These are phyloP conservation scores for Boletus rufocinnamomeus DNA, from an alignment of 768 basidiomycete genomes.

Conservation along the genomic window DNA sequence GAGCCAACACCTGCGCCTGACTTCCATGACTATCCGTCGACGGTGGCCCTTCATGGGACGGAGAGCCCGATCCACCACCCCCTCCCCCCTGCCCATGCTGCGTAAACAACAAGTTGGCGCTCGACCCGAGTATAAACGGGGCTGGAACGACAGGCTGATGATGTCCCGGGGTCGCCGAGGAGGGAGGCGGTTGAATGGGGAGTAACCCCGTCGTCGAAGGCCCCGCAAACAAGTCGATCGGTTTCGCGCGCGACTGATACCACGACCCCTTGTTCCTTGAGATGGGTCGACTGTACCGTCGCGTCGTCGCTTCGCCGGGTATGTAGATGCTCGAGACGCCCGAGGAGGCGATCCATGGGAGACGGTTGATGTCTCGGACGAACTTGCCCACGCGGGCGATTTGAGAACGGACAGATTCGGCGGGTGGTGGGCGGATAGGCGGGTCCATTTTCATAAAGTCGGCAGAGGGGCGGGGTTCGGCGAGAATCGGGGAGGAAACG, in stretches of 20 bases:
- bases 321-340: slow-evolving; percentile 51
- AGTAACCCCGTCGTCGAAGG: slow-evolving; percentile 35
- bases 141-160: slow-evolving; percentile 16
- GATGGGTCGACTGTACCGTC: slow-evolving; percentile 33
- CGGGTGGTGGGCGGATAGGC: slow-evolving; percentile 41
- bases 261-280: slow-evolving; percentile 31
- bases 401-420: slow-evolving; percentile 38
- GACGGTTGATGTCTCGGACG: slow-evolving; percentile 38
- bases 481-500: slow-evolving; percentile 40
- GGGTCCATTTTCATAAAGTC: slow-evolving; percentile 54
- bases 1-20: slow-evolving; percentile 26
- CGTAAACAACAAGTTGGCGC: slow-evolving; percentile 33
- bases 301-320: slow-evolving; percentile 37
- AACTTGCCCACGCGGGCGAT: slow-evolving; percentile 40
- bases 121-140: slow-evolving; percentile 36
- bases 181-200: slow-evolving; percentile 15
- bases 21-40: slow-evolving; percentile 37
- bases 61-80: slow-evolving; percentile 25
- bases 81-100: slow-evolving; percentile 16
- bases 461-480: slow-evolving; percentile 43
- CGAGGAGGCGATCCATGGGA: slow-evolving; percentile 51
- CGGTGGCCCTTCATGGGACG: slow-evolving; percentile 32
- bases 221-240: slow-evolving; percentile 34
- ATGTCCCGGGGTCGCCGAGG: slow-evolving; percentile 5
- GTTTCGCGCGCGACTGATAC: slow-evolving; percentile 32